Conservation (phyloP, 371 early-diverging fungal species). For the Syncephalastrum sp. region DNA sequence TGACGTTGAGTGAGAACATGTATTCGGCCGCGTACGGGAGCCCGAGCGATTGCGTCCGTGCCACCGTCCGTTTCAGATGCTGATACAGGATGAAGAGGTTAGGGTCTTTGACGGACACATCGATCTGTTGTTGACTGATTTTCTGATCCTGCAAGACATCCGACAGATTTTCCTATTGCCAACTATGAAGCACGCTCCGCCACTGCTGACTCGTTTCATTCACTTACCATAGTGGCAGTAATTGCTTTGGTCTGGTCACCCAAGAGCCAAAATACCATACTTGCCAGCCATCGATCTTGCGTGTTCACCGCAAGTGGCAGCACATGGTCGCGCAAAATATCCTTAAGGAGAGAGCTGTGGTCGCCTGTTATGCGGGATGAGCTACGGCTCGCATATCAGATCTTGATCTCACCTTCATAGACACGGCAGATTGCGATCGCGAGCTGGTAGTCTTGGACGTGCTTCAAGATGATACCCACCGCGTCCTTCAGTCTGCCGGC, state of each 20-base stretch:
- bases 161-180: not conserved
- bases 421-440: conserved; percentile 89
- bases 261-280: conserved; percentile 64
- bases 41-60: not conserved
- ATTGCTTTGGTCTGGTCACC: conserved; percentile 65
- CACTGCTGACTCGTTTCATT: not conserved
- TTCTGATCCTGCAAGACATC: not conserved
- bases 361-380: conserved; percentile 43
- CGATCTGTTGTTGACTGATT: conserved; percentile 10
- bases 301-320: conserved; percentile 40
- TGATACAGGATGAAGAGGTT: conserved; percentile 76
- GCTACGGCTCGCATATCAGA: not conserved
- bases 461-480: conserved; percentile 85
- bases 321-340: conserved; percentile 47
- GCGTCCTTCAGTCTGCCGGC: conserved; percentile 88
- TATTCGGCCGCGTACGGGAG: conserved; percentile 42
- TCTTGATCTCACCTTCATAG: conserved; percentile 73
- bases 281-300: conserved; percentile 77
- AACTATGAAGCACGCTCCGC: not conserved
- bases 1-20: conserved; percentile 57
- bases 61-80: conserved; percentile 52
- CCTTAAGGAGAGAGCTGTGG: conserved; percentile 58
- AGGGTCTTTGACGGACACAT: conserved; percentile 60
- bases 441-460: conserved; percentile 87
- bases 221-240: conserved; percentile 59